Base-by-base conservation (phyloP, 495 filamentous ascomycete genomes). In the Penicillium pancosmium region DNA sequence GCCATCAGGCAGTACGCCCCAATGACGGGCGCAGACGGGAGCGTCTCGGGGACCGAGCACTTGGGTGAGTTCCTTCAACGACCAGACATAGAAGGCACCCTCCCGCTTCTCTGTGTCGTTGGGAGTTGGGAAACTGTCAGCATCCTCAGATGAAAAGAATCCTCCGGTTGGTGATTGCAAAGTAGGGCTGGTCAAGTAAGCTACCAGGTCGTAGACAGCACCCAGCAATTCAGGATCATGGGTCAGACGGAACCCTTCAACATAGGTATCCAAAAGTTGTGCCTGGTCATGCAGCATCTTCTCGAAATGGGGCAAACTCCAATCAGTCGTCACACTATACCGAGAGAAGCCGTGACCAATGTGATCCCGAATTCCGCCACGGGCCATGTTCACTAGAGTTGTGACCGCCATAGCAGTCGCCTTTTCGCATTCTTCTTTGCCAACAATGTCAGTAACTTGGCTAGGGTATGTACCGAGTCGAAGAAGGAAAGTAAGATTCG, bases 211-310 rank as follows among this genome's bases (percentile, higher is more conserved):
- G 63, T 91, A 87, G 12, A 95, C 90, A 6, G 89, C 86, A 43
- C 90, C 88, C 9, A 92, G 83, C 48, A 96, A 79, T 67, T 93
- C 89, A 18, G 81, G 73, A 35, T 89, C 83, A 56, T 84, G 80
- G 10, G 86, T 87, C 5, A 89, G 74, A 11, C 92, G 81, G 78
- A 91, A 98, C 0, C 89, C 93, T 67, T 98, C 93, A 6, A 96
- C 80, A 67, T 95, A 98, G 21, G 91, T 83, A 59, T 89, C 83
- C 13, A 98, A 73, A 12, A 98, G 83, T 60, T 97, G 89, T 8
- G 89, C 91, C 63, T 98, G 93, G 68, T 98, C 95, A 56, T 93
- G 93, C 3, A 97, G 84, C 91, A 98, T 96, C 81, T 98, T 98
- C 74, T 98, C 94, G 67, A 98, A 98, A 67, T 96, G 93, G 23